These are phyloP conservation scores for Mitragyna speciosa DNA, from an alignment of 257 asterid genomes.

Conservation along the genomic window DNA sequence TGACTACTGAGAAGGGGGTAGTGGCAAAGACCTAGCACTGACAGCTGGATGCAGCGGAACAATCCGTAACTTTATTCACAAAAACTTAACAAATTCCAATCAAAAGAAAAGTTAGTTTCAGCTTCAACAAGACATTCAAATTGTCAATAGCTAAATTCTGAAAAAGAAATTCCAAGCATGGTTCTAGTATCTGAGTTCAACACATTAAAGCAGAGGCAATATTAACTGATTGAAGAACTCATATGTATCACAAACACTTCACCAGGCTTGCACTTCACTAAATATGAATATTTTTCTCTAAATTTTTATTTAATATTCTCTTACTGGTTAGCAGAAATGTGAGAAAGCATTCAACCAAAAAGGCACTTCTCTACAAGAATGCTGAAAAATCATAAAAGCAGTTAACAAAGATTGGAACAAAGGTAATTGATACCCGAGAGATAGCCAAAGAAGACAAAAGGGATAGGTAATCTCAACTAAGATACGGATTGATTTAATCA, in stretches of 20 bases:
- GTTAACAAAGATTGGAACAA: neutral
- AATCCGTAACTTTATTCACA: neutral
- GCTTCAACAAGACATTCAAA: neutral
- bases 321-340: neutral
- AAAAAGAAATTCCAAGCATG: neutral
- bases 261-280: neutral
- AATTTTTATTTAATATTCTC: too few species aligned
- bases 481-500: neutral
- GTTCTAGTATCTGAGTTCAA: neutral
- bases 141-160: neutral
- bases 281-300: neutral
- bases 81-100: neutral
- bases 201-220: neutral
- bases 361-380: neutral
- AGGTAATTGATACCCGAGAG: neutral
- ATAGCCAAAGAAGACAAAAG: neutral
- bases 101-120: neutral
- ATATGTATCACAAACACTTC: neutral
- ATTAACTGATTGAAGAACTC: neutral
- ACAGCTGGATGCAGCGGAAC: neutral
- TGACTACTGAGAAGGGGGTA: neutral
- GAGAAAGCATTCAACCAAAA: neutral
- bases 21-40: neutral
- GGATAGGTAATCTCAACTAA: neutral
- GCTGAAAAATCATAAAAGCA: neutral